Percentiles rank a stretch among this genome's conserved stretches.
Evolutionary conservation across 169 alveolate genomes (phyloP).

Genomic region (Plasmodium vivax): DNA sequence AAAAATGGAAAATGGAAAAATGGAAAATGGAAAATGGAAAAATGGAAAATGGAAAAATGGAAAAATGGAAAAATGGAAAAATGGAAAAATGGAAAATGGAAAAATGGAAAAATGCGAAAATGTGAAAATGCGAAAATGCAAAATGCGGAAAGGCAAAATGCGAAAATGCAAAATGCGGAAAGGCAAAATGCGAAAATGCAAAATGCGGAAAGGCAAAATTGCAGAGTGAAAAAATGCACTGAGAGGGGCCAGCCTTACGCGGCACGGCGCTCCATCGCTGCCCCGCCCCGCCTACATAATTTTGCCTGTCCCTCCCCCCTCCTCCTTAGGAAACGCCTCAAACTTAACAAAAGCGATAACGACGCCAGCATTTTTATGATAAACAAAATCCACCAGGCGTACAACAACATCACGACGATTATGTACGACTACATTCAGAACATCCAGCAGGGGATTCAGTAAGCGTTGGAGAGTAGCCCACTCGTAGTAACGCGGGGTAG

Average conservation of each 20-base stretch:
- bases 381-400: slow-evolving; percentile 71
- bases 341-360: slow-evolving; percentile 62
- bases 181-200: too few species aligned
- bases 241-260: neutral
- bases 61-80: too few species aligned
- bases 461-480: neutral
- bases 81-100: too few species aligned
- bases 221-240: neutral
- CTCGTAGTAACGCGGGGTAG: neutral
- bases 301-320: neutral
- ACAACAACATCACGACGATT: slow-evolving; percentile 70
- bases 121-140: too few species aligned
- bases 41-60: too few species aligned
- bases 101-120: too few species aligned
- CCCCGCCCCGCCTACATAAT: neutral
- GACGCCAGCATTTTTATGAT: slow-evolving; percentile 73
- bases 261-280: neutral
- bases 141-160: too few species aligned
- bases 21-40: neutral
- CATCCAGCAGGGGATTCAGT: slow-evolving; percentile 70
- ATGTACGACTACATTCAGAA: slow-evolving; percentile 72
- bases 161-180: too few species aligned
- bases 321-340: slow-evolving; percentile 37
- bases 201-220: neutral
- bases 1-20: too few species aligned